Evolutionary conservation across 305 asterid genomes (phyloP).

Genomic region (Fraxinus paxiana): DNA sequence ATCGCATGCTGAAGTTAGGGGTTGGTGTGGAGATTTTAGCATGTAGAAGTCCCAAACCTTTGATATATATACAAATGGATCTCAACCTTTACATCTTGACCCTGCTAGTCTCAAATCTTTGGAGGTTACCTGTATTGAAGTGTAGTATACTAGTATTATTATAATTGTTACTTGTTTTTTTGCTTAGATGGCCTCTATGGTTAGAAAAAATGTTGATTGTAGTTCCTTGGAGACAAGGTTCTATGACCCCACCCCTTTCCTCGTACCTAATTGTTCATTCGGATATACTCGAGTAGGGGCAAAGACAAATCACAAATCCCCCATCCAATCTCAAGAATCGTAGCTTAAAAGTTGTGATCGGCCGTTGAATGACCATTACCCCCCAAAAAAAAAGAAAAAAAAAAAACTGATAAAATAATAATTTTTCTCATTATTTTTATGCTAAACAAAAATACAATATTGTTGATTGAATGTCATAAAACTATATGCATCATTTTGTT

Average conservation of each 20-base stretch:
- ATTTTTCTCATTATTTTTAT: not conserved
- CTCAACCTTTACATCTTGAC: not conserved
- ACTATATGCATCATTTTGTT: not conserved
- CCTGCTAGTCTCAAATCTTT: not conserved
- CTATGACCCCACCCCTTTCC: not conserved
- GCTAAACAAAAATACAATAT: not conserved
- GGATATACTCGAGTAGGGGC: not conserved
- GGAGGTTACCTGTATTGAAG: not conserved
- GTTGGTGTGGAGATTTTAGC: not conserved
- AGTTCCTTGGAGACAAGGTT: not conserved
- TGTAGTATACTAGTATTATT: not conserved
- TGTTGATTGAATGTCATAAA: not conserved
- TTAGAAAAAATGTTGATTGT: not conserved
- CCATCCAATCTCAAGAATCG: not conserved
- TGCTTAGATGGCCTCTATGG: not conserved
- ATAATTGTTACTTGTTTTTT: not conserved
- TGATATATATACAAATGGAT: not conserved
- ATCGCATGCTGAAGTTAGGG: not conserved
- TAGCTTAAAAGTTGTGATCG: not conserved
- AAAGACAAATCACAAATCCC: not conserved
- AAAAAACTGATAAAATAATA: too few species aligned
- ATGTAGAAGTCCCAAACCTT: not conserved
- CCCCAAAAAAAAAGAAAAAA: not conserved
- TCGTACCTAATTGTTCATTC: not conserved
- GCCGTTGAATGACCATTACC: not conserved